Conservation (phyloP, 169 alveolate species). For the Plasmodium billcollinsi region DNA sequence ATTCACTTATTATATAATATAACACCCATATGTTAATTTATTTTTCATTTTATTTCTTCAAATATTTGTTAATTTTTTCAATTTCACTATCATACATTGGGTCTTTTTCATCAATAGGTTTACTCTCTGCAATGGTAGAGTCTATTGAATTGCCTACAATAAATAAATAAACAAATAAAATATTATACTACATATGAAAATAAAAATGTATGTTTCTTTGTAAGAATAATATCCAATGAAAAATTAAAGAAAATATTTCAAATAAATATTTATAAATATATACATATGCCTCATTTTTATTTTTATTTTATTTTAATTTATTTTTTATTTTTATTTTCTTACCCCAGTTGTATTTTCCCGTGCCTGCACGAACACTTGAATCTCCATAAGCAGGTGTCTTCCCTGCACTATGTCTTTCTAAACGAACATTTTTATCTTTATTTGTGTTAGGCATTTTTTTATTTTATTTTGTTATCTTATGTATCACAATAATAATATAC, state of each 20-base stretch:
- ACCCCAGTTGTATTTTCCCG: conserved; percentile 77
- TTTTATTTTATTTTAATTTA: not conserved
- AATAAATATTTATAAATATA: too few relatives aligned
- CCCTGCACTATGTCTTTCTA: conserved; percentile 77
- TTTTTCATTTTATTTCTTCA: conserved; percentile 19
- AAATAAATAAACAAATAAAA: not conserved
- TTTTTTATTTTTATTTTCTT: not conserved
- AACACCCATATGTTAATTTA: too few relatives aligned
- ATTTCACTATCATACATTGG: conserved; percentile 77
- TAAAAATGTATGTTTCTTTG: not conserved
- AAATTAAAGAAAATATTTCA: not conserved
- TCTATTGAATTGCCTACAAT: conserved; percentile 51
- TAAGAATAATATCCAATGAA: not conserved
- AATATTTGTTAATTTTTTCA: conserved; percentile 20
- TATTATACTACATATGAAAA: not conserved
- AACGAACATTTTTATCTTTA: conserved; percentile 74
- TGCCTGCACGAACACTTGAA: conserved; percentile 60
- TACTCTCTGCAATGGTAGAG: not conserved
- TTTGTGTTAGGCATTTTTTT: conserved; percentile 46
- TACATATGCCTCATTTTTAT: not conserved
- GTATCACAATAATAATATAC: not conserved
- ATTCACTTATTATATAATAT: too few relatives aligned
- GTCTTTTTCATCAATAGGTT: conserved; percentile 61
- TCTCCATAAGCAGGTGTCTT: conserved; percentile 71
- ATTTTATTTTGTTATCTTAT: not conserved